Conservation (phyloP, 306 rosid species). For the Vigna hirtella region DNA sequence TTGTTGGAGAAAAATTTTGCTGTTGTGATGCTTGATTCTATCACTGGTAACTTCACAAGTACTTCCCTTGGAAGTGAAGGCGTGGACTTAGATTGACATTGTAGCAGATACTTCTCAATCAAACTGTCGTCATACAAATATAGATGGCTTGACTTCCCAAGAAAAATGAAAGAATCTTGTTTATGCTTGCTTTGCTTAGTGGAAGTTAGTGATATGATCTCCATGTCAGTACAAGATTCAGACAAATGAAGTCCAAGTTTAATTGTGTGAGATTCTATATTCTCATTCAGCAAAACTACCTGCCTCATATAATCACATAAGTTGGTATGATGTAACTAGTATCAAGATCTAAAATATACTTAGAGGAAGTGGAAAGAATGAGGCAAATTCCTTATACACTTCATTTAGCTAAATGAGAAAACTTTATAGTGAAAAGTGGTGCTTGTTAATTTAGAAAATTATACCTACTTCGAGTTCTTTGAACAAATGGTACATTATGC, state of each 20-base stretch:
- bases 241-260: slow-evolving; percentile 80
- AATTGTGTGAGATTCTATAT: slow-evolving; percentile 75
- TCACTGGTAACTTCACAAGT: slow-evolving; percentile 72
- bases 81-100: slow-evolving; percentile 73
- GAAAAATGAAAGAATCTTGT: slow-evolving; percentile 67
- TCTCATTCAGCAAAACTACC: slow-evolving; percentile 82
- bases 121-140: slow-evolving; percentile 71
- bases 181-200: slow-evolving; percentile 76
- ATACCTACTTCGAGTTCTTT: slow-evolving; percentile 15
- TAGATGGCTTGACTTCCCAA: slow-evolving; percentile 77
- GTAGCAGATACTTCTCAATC: slow-evolving; percentile 81
- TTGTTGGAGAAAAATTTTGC: slow-evolving; percentile 68
- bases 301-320: slow-evolving; percentile 47
- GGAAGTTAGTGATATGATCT: slow-evolving; percentile 67
- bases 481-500: not conserved
- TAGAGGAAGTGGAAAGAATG: not conserved
- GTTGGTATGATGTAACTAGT: slow-evolving; percentile 9
- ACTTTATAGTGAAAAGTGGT: not conserved
- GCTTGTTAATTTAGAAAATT: not conserved
- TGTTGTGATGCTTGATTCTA: slow-evolving; percentile 71
- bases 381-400: not conserved
- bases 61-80: slow-evolving; percentile 75
- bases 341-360: slow-evolving; percentile 26
- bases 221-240: slow-evolving; percentile 80
- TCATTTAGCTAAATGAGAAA: slow-evolving; percentile 32